Conservation (phyloP, 148 eudicot species). For the Chenopodium quinoa region DNA sequence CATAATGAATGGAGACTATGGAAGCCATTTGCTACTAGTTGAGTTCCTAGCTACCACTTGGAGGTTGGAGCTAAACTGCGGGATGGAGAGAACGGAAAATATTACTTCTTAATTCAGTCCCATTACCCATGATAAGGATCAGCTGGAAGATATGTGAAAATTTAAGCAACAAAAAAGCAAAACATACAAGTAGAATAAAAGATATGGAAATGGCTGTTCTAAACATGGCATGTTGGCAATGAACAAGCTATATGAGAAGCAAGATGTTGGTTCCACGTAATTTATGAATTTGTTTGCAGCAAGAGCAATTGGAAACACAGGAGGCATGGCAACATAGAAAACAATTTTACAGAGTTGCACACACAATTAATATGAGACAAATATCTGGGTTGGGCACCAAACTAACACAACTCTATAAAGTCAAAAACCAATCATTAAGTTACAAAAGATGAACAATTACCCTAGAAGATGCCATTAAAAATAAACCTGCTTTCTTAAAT, state of each 20-base stretch:
- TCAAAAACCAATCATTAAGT: not conserved
- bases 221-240: not conserved
- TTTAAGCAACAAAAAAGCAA: not conserved
- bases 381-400: not conserved
- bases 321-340: not conserved
- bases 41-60: not conserved
- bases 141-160: not conserved
- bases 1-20: not conserved
- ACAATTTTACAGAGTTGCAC: not conserved
- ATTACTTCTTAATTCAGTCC: not conserved
- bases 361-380: too few relatives aligned
- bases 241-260: not conserved
- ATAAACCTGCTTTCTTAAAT: slow-evolving; percentile 56
- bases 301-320: not conserved
- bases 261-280: not conserved
- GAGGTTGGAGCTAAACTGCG: too few relatives aligned
- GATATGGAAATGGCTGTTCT: not conserved
- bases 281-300: not conserved
- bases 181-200: not conserved
- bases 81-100: not conserved
- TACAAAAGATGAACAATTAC: not conserved
- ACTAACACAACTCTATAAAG: not conserved
- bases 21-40: not conserved
- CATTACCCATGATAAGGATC: not conserved
- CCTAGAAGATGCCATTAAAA: not conserved